A percentile compares a stretch with the other conserved stretches of the same genome.
These are phyloP conservation scores for Umbelopsis sp. DNA, from an alignment of 192 early-diverging fungal genomes.

Conservation along the genomic window DNA sequence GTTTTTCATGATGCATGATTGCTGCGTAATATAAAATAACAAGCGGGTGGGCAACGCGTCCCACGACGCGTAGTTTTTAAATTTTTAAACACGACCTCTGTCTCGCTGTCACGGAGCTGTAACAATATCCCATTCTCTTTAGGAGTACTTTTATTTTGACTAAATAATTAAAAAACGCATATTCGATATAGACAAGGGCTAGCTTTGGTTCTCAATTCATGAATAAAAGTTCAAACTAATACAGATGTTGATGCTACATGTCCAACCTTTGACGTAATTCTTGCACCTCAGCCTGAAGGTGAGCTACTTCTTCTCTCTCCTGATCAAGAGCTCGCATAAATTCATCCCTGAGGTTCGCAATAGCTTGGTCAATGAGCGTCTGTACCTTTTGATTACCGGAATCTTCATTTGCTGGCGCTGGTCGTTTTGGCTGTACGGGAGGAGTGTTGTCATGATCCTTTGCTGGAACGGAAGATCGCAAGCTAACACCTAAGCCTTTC, in stretches of 20 bases:
- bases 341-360: background rate
- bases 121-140: too few relatives aligned
- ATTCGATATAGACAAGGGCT: too few relatives aligned
- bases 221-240: too few relatives aligned
- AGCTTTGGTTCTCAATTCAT: too few relatives aligned
- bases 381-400: background rate
- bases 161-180: too few relatives aligned
- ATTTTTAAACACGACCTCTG: background rate
- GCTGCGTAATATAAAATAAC: background rate
- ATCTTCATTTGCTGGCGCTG: background rate
- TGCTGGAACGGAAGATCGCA: background rate
- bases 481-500: background rate
- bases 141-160: too few relatives aligned
- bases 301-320: background rate
- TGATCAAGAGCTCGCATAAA: constrained; percentile 3
- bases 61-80: background rate
- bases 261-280: constrained; percentile 5
- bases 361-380: background rate
- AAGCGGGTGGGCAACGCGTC: background rate
- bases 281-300: background rate
- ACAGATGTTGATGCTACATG: background rate
- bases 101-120: too few relatives aligned
- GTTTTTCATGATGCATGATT: constrained; percentile 4
- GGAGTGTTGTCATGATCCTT: background rate
- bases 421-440: background rate